Percentiles rank a stretch among this genome's conserved stretches.
phyloP scores from a whole-genome alignment of 176 grass and related monocot genomes.

The Oryza punctata region DNA sequence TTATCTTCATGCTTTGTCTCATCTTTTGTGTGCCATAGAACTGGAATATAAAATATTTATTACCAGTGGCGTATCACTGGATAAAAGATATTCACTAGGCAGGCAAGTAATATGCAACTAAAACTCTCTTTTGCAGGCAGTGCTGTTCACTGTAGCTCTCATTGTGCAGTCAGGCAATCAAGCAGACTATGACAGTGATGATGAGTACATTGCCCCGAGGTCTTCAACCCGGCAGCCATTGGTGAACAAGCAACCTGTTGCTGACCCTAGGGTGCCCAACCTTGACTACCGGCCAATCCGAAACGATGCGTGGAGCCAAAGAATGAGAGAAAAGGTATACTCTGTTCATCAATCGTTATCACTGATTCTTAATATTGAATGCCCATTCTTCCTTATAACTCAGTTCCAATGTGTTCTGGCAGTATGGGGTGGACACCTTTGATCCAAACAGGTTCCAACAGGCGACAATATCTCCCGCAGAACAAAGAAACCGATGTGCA shows the following conservation, averaged over 20 bases:
- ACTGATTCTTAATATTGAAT: not conserved
- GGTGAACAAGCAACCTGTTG: slow-evolving; percentile 56
- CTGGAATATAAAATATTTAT: not conserved
- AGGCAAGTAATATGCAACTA: slow-evolving; percentile 2
- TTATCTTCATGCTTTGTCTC: not conserved
- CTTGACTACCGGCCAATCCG: slow-evolving; percentile 86
- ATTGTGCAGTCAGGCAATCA: slow-evolving; percentile 70
- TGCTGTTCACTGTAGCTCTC: slow-evolving; percentile 74
- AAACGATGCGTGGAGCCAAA: slow-evolving; percentile 91
- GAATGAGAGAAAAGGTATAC: slow-evolving; percentile 85
- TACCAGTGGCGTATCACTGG: not conserved
- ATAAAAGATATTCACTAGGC: slow-evolving; percentile 2
- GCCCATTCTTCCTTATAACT: not conserved
- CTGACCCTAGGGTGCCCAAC: slow-evolving; percentile 60
- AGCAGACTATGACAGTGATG: slow-evolving; percentile 76
- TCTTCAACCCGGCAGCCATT: slow-evolving; percentile 60
- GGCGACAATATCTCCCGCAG: slow-evolving; percentile 48
- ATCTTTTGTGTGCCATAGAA: not conserved
- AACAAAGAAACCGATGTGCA: slow-evolving; percentile 53
- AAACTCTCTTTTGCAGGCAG: slow-evolving; percentile 52
- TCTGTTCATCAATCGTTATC: not conserved
- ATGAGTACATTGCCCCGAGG: slow-evolving; percentile 63
- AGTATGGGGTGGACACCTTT: slow-evolving; percentile 81
- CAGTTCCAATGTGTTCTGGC: slow-evolving; percentile 23
- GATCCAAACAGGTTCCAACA: slow-evolving; percentile 62